Conservation (phyloP, 192 early-diverging fungal genomes). For the Phycomyces blakesleeanus region DNA sequence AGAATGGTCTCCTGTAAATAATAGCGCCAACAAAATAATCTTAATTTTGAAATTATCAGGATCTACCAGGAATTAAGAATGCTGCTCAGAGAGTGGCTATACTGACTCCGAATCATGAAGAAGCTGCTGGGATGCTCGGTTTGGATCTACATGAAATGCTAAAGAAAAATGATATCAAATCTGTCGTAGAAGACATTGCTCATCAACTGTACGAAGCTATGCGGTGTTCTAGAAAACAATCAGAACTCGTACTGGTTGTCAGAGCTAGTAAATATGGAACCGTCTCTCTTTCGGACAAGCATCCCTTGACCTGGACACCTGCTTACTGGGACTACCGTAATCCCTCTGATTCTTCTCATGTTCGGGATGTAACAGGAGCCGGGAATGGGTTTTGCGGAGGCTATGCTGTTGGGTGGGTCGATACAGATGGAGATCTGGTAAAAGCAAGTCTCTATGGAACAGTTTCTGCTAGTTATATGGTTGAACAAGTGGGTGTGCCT, state of each 20-base stretch:
- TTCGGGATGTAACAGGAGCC: constrained; percentile 42
- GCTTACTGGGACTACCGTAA: constrained; percentile 33
- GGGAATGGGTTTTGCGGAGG: constrained; percentile 50
- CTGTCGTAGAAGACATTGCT: constrained; percentile 19
- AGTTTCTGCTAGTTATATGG: constrained; percentile 34
- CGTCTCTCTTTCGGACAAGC: constrained; percentile 9
- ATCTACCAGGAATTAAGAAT: constrained; percentile 7
- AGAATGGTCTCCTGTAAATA: not conserved
- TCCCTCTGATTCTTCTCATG: not conserved
- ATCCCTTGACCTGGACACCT: constrained; percentile 23
- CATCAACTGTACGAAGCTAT: not conserved
- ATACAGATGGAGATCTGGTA: constrained; percentile 29
- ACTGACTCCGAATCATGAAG: constrained; percentile 45
- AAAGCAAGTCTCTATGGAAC: constrained; percentile 36
- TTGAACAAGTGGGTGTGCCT: constrained; percentile 43
- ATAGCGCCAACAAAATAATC: not conserved
- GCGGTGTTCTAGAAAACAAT: not conserved
- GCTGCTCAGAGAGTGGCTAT: constrained; percentile 29
- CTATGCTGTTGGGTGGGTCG: constrained; percentile 30
- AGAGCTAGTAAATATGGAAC: constrained; percentile 35
- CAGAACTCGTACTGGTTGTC: constrained; percentile 19
- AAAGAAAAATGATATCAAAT: not conserved
- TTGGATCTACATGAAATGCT: constrained; percentile 15
- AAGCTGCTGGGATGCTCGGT: constrained; percentile 34
- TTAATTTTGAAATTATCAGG: not conserved